Evolutionary conservation across 2,329 filamentous ascomycete genomes (phyloP).

Genomic region (Diplodia mutila): DNA sequence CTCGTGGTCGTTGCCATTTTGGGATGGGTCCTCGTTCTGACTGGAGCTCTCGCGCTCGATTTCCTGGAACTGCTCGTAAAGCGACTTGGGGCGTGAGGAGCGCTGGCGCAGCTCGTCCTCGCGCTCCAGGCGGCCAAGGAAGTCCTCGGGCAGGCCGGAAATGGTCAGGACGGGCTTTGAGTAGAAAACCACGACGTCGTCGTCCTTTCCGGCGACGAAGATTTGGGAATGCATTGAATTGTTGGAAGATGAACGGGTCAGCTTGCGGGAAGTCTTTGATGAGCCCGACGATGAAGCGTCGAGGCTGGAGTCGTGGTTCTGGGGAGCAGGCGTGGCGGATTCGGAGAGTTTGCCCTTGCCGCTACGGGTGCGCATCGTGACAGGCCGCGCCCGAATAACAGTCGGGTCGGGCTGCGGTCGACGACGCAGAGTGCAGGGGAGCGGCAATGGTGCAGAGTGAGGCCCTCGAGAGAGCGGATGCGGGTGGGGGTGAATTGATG

Average conservation of each 20-base stretch:
- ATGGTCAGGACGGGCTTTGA: slow-evolving; percentile 40
- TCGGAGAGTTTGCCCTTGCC: slow-evolving; percentile 26
- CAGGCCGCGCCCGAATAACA: slow-evolving; percentile 3
- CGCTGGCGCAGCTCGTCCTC: slow-evolving; percentile 16
- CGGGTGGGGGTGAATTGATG: slow-evolving; percentile 14
- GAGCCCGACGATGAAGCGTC: slow-evolving; percentile 14
- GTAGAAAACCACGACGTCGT: slow-evolving; percentile 37
- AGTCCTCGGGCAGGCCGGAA: slow-evolving; percentile 34
- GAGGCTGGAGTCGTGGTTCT: slow-evolving; percentile 18
- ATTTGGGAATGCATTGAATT: slow-evolving; percentile 37
- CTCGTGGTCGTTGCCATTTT: slow-evolving; percentile 24
- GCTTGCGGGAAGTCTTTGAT: slow-evolving; percentile 30
- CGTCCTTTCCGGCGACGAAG: slow-evolving; percentile 31
- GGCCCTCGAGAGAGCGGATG: not conserved
- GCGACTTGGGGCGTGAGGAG: slow-evolving; percentile 15
- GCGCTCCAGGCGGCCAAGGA: slow-evolving; percentile 17
- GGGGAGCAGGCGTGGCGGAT: slow-evolving; percentile 24
- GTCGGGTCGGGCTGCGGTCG: not conserved
- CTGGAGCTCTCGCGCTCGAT: slow-evolving; percentile 25
- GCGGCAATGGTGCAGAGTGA: not conserved
- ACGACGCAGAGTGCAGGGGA: not conserved
- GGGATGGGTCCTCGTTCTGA: slow-evolving; percentile 20
- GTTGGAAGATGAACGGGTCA: slow-evolving; percentile 42
- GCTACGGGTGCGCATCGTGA: slow-evolving; percentile 27
- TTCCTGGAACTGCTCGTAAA: slow-evolving; percentile 25